Base-by-base conservation (phyloP, 2,329 filamentous ascomycete genomes). In the Penicillium griseofulvum region DNA sequence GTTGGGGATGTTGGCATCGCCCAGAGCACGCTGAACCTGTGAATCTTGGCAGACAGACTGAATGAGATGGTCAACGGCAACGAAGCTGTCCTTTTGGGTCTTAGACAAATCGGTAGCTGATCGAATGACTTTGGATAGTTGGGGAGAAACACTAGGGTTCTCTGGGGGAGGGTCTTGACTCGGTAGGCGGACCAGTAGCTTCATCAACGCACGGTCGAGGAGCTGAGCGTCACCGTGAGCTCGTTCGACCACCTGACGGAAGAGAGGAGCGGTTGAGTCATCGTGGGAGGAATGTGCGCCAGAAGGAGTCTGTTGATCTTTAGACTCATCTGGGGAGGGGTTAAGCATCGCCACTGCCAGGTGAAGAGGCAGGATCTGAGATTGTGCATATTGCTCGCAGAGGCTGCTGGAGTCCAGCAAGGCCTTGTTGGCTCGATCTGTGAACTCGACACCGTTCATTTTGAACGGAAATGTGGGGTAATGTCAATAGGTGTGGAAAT, bases 121-220 rank as follows among this genome's bases (percentile, higher is more conserved):
- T 64, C 91, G 85, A 49, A 99, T 81, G 54, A 97, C 83, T 65
- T 88, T 90, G 59, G 87, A 85, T 75, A 97, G 92, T 9, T 86
- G 81, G 1, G 91, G 91, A 11, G 92, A 87, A 66, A 96, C 85
- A 52, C 89, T 86, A 54, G 96, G 87, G 64, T 88, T 85, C 71
- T 97, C 93, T 57, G 94, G 94, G 12, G 94, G 92, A 14, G 94
- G 94, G 65, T 97, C 91, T 78, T 99, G 94, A 70, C 90, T 95
- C 4, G 94, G 93, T 66, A 96, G 80, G 53, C 94, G 88, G 56
- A 97, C 93, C 61, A 99, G 81, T 19, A 81, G 83, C 81, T 95
- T 97, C 82, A 97, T 97, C 67, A 99, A 83, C 12, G 90, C 82
- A 66, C 94, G 86, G 70, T 96, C 91, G 67, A 97, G 87, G 39